A percentile compares a stretch with the other conserved stretches of the same genome.
Evolutionary conservation across 768 basidiomycete genomes (phyloP).

Genomic region (Psilocybe sp.): DNA sequence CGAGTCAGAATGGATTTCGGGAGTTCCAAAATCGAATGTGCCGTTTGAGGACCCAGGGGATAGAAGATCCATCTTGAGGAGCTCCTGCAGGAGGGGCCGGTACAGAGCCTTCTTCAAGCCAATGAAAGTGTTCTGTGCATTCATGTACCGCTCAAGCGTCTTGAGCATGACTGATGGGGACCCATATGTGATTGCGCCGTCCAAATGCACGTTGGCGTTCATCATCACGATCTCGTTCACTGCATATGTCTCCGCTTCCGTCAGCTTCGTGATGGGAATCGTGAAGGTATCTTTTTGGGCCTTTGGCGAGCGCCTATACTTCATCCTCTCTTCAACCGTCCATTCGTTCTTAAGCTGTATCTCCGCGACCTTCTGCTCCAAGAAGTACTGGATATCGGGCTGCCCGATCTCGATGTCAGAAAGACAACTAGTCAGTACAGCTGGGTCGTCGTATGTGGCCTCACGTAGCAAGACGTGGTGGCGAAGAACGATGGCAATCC

Average conservation of each 20-base stretch:
- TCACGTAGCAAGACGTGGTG: constrained; percentile 11
- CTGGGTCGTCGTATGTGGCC: constrained; percentile 13
- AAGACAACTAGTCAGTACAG: constrained; percentile 21
- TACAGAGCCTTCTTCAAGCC: constrained; percentile 13
- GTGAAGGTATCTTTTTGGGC: constrained; percentile 24
- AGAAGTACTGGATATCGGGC: constrained; percentile 10
- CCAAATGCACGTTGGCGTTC: constrained; percentile 17
- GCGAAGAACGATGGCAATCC: constrained; percentile 27
- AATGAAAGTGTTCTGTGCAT: constrained; percentile 16
- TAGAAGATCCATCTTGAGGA: not conserved
- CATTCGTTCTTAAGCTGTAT: constrained; percentile 6
- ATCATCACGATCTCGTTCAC: constrained; percentile 26
- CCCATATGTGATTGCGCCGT: constrained; percentile 24
- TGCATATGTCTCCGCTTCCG: constrained; percentile 21
- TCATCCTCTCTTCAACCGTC: constrained; percentile 5
- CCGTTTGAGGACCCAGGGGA: not conserved
- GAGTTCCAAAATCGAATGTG: not conserved
- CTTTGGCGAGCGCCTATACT: constrained; percentile 17
- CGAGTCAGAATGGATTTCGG: constrained; percentile 4
- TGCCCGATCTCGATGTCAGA: constrained; percentile 18
- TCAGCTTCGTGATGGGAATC: constrained; percentile 27
- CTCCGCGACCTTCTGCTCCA: constrained; percentile 6
- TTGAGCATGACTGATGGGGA: constrained; percentile 20
- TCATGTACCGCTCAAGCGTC: constrained; percentile 17
- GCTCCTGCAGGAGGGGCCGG: constrained; percentile 13